Conservation (phyloP, 768 basidiomycete species). For the Lentinula boryana region DNA sequence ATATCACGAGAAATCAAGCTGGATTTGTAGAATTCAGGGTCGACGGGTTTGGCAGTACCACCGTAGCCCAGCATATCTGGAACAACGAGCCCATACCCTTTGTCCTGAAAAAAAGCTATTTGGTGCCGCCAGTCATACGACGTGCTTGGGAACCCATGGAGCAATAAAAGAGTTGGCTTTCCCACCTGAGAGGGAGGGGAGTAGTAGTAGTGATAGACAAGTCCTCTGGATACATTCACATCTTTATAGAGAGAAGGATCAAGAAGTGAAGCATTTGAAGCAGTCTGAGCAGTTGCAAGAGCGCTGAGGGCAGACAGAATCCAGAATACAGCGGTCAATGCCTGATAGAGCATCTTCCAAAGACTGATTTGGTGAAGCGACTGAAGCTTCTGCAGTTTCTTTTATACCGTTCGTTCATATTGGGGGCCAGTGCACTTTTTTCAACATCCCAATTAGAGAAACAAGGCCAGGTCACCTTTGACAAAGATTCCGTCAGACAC, state of each 20-base stretch:
- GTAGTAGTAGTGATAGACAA: constrained; percentile 12
- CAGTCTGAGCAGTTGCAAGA: not conserved
- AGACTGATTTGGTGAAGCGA: not conserved
- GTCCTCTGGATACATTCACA: constrained; percentile 12
- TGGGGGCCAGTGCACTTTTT: too few species aligned
- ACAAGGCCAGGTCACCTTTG: too few species aligned
- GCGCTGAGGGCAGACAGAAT: not conserved
- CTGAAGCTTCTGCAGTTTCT: not conserved
- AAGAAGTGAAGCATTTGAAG: constrained; percentile 11
- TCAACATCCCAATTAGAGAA: too few species aligned
- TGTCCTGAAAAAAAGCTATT: constrained; percentile 27
- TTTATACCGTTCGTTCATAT: too few species aligned
- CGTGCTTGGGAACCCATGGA: constrained; percentile 39
- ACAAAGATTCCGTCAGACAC: too few species aligned
- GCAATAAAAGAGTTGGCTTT: constrained; percentile 33
- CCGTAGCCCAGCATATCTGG: constrained; percentile 46
- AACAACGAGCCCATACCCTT: constrained; percentile 37
- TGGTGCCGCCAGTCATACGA: constrained; percentile 33
- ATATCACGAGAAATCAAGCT: constrained; percentile 22
- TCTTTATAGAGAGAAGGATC: constrained; percentile 13
- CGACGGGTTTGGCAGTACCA: constrained; percentile 34
- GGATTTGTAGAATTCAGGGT: constrained; percentile 18
- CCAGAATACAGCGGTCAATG: not conserved
- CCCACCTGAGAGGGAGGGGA: not conserved
- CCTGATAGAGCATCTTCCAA: not conserved